A percentile compares a stretch with the other conserved stretches of the same genome.
These are phyloP conservation scores for Miscanthus sacchariflorus DNA, from an alignment of 202 grass and related monocot species.

Conservation along the genomic window DNA sequence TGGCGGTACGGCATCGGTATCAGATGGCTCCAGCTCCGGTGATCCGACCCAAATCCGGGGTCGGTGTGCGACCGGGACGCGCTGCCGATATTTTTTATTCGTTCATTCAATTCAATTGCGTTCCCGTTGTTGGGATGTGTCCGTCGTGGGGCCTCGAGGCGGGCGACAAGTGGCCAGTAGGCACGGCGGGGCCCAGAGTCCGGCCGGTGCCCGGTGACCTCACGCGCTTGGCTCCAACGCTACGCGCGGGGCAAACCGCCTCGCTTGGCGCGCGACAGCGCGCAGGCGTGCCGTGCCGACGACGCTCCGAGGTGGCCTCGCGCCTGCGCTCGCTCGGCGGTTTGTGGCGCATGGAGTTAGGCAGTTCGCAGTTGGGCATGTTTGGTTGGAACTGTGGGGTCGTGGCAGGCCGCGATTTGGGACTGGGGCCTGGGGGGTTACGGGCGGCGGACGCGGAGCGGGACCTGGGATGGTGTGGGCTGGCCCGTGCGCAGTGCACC, in stretches of 20 bases:
- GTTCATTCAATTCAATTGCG: not conserved
- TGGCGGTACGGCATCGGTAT: not conserved
- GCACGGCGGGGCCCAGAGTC: not conserved
- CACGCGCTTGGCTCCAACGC: conserved; percentile 16
- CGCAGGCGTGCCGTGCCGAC: not conserved
- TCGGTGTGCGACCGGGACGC: not conserved
- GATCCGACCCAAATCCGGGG: not conserved
- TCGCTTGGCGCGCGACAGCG: not conserved
- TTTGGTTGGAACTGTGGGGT: too few relatives aligned
- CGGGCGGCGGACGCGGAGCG: too few relatives aligned
- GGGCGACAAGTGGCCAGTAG: conserved; percentile 18
- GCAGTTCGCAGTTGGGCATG: too few relatives aligned
- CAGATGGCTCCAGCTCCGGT: not conserved
- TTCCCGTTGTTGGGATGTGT: conserved; percentile 28
- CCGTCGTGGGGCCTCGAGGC: conserved; percentile 14
- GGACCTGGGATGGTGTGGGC: not conserved
- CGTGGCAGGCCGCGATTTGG: not conserved
- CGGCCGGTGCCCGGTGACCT: not conserved
- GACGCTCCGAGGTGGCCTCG: too few relatives aligned
- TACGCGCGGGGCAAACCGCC: not conserved
- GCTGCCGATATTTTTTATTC: not conserved
- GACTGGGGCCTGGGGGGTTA: too few relatives aligned
- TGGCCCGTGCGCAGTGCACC: not conserved
- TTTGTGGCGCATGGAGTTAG: too few relatives aligned
- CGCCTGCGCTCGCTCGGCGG: too few relatives aligned